These are phyloP conservation scores for Chytriomyces sp. DNA, from an alignment of 192 early-diverging fungal genomes.

Conservation along the genomic window DNA sequence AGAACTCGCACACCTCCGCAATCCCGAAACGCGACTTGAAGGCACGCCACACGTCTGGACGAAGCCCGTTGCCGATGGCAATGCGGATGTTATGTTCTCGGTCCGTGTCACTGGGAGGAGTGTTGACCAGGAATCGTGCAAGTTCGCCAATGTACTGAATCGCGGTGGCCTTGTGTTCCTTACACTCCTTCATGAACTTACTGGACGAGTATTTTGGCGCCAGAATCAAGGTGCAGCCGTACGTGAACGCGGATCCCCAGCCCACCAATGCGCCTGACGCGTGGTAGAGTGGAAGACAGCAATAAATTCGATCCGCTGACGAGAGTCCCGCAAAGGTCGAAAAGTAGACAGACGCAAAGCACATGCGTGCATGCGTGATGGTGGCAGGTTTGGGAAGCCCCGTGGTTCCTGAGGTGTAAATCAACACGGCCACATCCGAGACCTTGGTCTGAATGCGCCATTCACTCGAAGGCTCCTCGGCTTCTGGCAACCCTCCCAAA, in stretches of 20 bases:
- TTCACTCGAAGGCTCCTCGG: not conserved
- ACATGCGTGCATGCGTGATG: constrained; percentile 50
- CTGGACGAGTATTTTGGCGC: constrained; percentile 57
- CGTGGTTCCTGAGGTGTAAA: constrained; percentile 58
- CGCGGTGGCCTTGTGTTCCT: constrained; percentile 27
- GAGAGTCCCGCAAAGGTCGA: constrained; percentile 16
- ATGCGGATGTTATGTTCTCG: constrained; percentile 55
- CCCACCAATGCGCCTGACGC: constrained; percentile 53
- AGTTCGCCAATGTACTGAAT: constrained; percentile 71
- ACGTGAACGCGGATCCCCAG: constrained; percentile 10
- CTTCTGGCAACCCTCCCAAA: not conserved
- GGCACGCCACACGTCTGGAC: constrained; percentile 66
- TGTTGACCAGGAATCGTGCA: constrained; percentile 62
- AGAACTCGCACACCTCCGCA: constrained; percentile 63
- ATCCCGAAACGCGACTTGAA: constrained; percentile 68
- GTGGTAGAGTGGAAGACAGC: constrained; percentile 66
- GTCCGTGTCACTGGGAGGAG: constrained; percentile 38
- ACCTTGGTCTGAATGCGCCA: not conserved
- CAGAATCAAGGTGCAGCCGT: constrained; percentile 54
- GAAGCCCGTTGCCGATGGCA: constrained; percentile 70
- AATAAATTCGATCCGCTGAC: constrained; percentile 55
- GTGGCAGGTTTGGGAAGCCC: constrained; percentile 64
- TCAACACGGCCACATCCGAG: constrained; percentile 39
- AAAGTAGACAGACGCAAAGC: constrained; percentile 29
- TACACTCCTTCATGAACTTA: constrained; percentile 39